A percentile compares a stretch with the other conserved stretches of the same genome.
Conservation (phyloP, 2,329 filamentous ascomycete species). For the Curvularia sp. region DNA sequence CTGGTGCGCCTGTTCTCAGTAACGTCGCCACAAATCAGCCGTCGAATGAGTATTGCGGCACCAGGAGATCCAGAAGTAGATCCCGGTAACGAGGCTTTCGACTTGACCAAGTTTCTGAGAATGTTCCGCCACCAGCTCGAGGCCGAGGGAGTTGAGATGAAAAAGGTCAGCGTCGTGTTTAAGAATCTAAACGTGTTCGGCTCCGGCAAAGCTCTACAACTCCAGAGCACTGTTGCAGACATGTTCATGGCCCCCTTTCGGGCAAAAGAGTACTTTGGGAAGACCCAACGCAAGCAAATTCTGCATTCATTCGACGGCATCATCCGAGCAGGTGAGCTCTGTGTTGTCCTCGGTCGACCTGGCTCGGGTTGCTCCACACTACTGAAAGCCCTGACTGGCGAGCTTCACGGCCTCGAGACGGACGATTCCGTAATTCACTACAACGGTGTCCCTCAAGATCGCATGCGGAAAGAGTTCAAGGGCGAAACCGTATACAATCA, state of each 20-base stretch:
- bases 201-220: conserved; percentile 69
- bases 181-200: conserved; percentile 71
- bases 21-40: conserved; percentile 31
- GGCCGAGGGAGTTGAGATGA: conserved; percentile 62
- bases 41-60: conserved; percentile 33
- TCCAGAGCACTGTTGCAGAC: conserved; percentile 71
- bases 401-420: conserved; percentile 65
- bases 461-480: conserved; percentile 57
- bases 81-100: conserved; percentile 59
- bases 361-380: conserved; percentile 69
- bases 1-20: conserved; percentile 36
- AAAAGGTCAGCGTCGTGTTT: conserved; percentile 67
- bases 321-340: conserved; percentile 58
- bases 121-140: conserved; percentile 60
- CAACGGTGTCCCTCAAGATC: conserved; percentile 58
- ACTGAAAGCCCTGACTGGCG: conserved; percentile 67
- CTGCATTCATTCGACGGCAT: conserved; percentile 62
- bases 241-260: conserved; percentile 65
- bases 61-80: conserved; percentile 60
- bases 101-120: conserved; percentile 61
- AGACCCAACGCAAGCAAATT: conserved; percentile 62
- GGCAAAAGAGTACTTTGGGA: conserved; percentile 59
- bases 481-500: conserved; percentile 57
- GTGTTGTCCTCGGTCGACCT: conserved; percentile 57
- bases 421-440: conserved; percentile 66